Conservation (phyloP, 331 rosid genomes). For the Pyrus hybrid region DNA sequence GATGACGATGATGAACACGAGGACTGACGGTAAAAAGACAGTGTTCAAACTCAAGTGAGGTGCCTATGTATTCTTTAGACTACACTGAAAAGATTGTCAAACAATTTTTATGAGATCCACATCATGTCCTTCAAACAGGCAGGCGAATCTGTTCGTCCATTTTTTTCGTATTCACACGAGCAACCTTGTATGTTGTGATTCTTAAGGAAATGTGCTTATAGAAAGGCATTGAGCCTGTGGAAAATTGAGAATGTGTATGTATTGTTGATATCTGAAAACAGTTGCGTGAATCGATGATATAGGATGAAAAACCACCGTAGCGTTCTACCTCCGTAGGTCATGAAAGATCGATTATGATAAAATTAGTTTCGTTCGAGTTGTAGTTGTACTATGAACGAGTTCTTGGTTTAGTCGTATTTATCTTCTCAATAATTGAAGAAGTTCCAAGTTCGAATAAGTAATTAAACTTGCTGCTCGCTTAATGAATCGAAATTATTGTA, state of each 20-base stretch:
- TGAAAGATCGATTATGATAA: too few relatives aligned
- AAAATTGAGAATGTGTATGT: not conserved
- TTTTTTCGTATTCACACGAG: not conserved
- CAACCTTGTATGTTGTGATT: not conserved
- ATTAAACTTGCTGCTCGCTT: not conserved
- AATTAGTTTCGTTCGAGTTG: not conserved
- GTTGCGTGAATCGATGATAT: not conserved
- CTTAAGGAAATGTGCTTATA: too few relatives aligned
- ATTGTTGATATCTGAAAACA: not conserved
- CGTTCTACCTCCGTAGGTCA: not conserved
- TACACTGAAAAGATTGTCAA: not conserved
- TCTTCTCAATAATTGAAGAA: not conserved
- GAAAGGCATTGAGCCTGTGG: too few relatives aligned
- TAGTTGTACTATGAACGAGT: too few relatives aligned
- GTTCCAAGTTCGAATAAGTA: not conserved
- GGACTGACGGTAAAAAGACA: slow-evolving; percentile 37
- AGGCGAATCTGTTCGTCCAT: too few relatives aligned
- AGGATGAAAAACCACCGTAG: not conserved
- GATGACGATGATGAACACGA: slow-evolving; percentile 73
- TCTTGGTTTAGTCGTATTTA: not conserved
- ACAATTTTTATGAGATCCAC: not conserved
- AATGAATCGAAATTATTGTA: slow-evolving; percentile 6
- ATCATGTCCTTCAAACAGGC: not conserved
- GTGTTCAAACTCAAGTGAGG: not conserved
- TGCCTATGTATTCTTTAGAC: not conserved